A percentile compares a stretch with the other conserved stretches of the same genome.
These are phyloP conservation scores for Neohortaea acidophila DNA, from an alignment of 495 filamentous ascomycete genomes.

Conservation along the genomic window DNA sequence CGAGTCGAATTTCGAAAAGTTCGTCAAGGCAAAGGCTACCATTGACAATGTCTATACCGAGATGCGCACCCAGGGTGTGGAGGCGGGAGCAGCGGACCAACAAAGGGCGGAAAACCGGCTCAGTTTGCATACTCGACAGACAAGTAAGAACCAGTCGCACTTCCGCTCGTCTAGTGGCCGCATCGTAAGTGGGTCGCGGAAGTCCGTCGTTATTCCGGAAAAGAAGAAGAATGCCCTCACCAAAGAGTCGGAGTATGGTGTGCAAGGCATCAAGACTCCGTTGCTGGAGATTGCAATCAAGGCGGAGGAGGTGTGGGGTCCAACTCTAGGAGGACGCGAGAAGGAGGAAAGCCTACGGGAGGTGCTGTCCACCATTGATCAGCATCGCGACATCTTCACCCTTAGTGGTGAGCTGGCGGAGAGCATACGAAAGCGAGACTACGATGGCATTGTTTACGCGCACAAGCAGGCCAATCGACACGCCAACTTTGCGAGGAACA, in stretches of 20 bases:
- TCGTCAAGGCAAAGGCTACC: constrained; percentile 87
- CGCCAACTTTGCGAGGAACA: constrained; percentile 53
- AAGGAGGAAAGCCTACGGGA: constrained; percentile 73
- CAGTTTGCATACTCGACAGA: constrained; percentile 39
- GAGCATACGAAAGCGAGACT: constrained; percentile 75
- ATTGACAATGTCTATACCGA: constrained; percentile 97
- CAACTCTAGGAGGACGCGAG: constrained; percentile 80
- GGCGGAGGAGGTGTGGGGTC: constrained; percentile 93
- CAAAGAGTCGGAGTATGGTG: constrained; percentile 90
- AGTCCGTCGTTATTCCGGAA: no score
- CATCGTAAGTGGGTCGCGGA: no score
- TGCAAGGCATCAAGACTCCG: constrained; percentile 74
- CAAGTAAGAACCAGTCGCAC: constrained; percentile 47
- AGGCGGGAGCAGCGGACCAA: constrained; percentile 30
- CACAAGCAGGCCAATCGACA: constrained; percentile 63
- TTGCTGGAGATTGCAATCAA: constrained; percentile 79
- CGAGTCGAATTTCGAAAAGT: constrained; percentile 93
- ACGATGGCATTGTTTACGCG: constrained; percentile 72
- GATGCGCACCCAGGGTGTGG: constrained; percentile 76
- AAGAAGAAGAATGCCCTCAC: constrained; percentile 75
- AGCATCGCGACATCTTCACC: constrained; percentile 64
- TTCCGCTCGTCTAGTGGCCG: constrained; percentile 38
- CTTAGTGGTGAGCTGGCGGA: constrained; percentile 62
- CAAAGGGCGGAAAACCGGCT: constrained; percentile 22
- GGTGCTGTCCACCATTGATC: constrained; percentile 56